phyloP scores from a whole-genome alignment of 305 asterid genomes.

The Fraxinus dipetala region DNA sequence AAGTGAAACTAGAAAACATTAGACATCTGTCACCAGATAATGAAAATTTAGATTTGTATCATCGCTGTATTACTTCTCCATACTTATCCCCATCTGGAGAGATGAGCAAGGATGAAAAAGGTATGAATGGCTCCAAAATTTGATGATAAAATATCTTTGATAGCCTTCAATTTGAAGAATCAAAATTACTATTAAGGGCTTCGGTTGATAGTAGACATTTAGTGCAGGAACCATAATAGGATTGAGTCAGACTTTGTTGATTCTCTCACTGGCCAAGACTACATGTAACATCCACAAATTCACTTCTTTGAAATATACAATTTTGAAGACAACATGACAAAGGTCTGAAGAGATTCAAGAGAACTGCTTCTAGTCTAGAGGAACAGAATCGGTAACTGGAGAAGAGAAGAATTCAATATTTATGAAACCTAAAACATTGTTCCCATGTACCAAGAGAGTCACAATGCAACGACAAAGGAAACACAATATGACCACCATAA shows the following conservation, averaged over 20 bases:
- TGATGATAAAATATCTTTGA: not conserved
- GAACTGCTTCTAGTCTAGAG: not conserved
- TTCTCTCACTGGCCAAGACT: not conserved
- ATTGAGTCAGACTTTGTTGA: not conserved
- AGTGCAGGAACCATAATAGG: not conserved
- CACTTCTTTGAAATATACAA: not conserved
- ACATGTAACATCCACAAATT: not conserved
- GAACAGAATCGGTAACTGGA: constrained; percentile 11
- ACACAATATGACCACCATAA: not conserved
- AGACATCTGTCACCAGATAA: constrained; percentile 3
- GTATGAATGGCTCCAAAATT: not conserved
- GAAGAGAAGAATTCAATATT: not conserved
- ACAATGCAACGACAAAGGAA: not conserved
- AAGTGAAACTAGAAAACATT: not conserved
- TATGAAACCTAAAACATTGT: not conserved
- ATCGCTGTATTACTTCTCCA: not conserved
- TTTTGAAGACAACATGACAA: not conserved
- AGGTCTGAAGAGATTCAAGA: not conserved
- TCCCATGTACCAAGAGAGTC: not conserved
- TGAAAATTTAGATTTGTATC: not conserved
- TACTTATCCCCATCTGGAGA: not conserved
- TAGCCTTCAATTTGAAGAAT: not conserved
- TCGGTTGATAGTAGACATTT: not conserved
- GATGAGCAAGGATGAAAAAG: not conserved
- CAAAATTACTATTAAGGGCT: not conserved